Conservation (phyloP, 1,284 basidiomycete species). For the Pholiota adiposa region DNA sequence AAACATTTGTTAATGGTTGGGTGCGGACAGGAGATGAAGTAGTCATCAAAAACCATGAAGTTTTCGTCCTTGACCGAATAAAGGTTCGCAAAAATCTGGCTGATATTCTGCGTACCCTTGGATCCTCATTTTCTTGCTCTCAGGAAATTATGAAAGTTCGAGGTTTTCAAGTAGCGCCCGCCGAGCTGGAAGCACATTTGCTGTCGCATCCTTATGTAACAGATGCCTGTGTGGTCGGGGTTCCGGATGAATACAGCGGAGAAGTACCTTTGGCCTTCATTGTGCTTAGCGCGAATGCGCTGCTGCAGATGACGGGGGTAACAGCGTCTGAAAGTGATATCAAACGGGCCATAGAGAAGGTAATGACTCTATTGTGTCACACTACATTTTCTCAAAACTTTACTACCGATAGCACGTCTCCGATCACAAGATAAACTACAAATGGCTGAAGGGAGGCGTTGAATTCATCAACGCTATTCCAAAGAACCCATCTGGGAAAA, state of each 20-base stretch:
- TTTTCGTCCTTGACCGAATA: conserved; percentile 66
- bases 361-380: conserved; percentile 15
- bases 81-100: conserved; percentile 45
- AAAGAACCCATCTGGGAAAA: conserved; percentile 75
- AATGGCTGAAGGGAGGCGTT: conserved; percentile 69
- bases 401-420: conserved; percentile 61
- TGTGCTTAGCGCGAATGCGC: conserved; percentile 52
- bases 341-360: conserved; percentile 48
- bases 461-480: conserved; percentile 72
- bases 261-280: conserved; percentile 80
- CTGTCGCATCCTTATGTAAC: conserved; percentile 56
- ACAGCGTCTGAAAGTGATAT: conserved; percentile 40
- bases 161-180: conserved; percentile 66
- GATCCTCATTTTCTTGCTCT: neutral
- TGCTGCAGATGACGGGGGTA: conserved; percentile 40
- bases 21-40: conserved; percentile 70
- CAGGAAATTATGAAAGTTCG: conserved; percentile 63
- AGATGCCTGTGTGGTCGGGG: conserved; percentile 66
- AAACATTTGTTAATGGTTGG: conserved; percentile 65
- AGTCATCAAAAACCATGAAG: conserved; percentile 54
- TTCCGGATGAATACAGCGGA: conserved; percentile 79
- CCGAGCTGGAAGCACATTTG: conserved; percentile 77
- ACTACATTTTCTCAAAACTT: neutral
- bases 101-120: neutral
- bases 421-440: conserved; percentile 73